A percentile compares a stretch with the other conserved stretches of the same genome.
Conservation (phyloP, 2,329 filamentous ascomycete species). For the Exophiala bonariae region DNA sequence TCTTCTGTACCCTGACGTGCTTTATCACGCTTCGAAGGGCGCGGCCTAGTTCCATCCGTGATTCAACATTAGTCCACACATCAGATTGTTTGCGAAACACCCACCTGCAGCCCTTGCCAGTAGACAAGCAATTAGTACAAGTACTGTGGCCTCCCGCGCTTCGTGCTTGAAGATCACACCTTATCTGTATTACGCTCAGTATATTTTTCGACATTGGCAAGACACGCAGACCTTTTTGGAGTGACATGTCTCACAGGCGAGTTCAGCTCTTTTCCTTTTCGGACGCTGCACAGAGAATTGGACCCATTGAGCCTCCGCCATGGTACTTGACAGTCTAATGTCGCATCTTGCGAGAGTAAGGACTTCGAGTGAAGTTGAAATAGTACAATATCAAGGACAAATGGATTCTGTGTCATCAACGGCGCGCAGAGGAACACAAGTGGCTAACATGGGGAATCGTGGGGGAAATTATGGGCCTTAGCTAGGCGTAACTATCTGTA, state of each 20-base stretch:
- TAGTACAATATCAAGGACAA: no score
- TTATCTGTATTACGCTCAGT: conserved; percentile 7
- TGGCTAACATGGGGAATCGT: no score
- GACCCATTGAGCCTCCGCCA: conserved; percentile 3
- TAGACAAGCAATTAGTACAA: conserved; percentile 5
- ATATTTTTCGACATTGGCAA: background rate
- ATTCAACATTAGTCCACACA: background rate
- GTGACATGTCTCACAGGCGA: conserved; percentile 9
- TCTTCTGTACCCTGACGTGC: conserved; percentile 1
- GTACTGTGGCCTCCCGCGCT: background rate
- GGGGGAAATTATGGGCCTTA: no score
- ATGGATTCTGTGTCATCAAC: no score
- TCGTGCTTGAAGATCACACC: conserved; percentile 10
- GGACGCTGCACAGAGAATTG: conserved; percentile 5
- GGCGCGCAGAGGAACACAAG: no score
- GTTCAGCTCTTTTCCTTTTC: conserved; percentile 7
- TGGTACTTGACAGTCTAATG: background rate
- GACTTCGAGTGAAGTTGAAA: no score
- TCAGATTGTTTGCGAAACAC: background rate
- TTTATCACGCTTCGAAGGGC: conserved; percentile 7
- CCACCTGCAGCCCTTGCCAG: conserved; percentile 5
- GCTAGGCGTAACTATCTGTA: no score
- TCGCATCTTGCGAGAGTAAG: no score
- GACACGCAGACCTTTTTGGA: conserved; percentile 7
- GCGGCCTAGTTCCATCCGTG: background rate